These are phyloP conservation scores for Colletotrichum eleusines DNA, from an alignment of 2,329 filamentous ascomycete genomes.

Conservation along the genomic window DNA sequence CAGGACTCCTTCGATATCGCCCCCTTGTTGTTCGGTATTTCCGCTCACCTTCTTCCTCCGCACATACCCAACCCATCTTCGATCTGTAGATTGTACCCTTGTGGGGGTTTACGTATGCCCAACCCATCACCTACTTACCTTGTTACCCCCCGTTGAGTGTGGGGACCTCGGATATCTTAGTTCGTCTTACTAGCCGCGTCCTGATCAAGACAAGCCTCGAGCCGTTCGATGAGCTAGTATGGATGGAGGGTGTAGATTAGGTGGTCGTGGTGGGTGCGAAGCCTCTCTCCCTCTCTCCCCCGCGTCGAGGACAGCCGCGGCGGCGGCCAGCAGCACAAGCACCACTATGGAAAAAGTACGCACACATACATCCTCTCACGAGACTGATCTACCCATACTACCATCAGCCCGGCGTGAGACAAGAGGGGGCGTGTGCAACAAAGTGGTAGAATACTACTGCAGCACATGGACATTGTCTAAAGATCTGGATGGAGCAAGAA, in stretches of 20 bases:
- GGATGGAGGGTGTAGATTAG: slow-evolving; percentile 29
- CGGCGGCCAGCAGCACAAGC: not conserved
- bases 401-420: slow-evolving; percentile 22
- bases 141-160: slow-evolving; percentile 23
- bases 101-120: slow-evolving; percentile 24
- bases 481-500: slow-evolving; percentile 7
- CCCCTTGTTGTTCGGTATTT: not conserved
- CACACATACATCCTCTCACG: slow-evolving; percentile 4
- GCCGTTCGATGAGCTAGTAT: slow-evolving; percentile 37
- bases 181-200: slow-evolving; percentile 18
- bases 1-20: not conserved
- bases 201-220: slow-evolving; percentile 39
- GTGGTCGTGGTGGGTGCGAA: slow-evolving; percentile 24
- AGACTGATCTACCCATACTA: slow-evolving; percentile 5
- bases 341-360: slow-evolving; percentile 7
- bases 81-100: slow-evolving; percentile 12
- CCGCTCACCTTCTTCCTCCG: not conserved
- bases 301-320: not conserved
- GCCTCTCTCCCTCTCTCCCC: slow-evolving; percentile 13
- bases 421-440: slow-evolving; percentile 22
- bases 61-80: not conserved
- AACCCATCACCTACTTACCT: slow-evolving; percentile 33
- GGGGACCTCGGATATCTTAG: slow-evolving; percentile 29
- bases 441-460: slow-evolving; percentile 6
- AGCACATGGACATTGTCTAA: slow-evolving; percentile 30